A percentile compares a stretch with the other conserved stretches of the same genome.
These are phyloP conservation scores for Xylariomycetidae sp. DNA, from an alignment of 2,329 filamentous ascomycete species.

Conservation along the genomic window DNA sequence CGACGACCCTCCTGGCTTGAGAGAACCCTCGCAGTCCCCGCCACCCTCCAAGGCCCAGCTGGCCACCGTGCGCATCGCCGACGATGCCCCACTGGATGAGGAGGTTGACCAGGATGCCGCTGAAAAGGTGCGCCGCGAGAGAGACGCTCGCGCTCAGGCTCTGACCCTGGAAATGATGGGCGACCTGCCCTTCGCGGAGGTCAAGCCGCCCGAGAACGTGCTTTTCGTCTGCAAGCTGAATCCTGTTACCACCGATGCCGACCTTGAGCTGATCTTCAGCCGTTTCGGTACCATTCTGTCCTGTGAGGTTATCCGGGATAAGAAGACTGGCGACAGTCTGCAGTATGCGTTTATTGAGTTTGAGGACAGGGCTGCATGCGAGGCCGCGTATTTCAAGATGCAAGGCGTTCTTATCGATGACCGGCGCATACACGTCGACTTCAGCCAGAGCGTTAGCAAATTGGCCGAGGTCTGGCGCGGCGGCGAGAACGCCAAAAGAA, in stretches of 20 bases:
- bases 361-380: slow-evolving; percentile 85
- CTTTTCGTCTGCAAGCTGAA: slow-evolving; percentile 98
- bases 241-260: slow-evolving; percentile 89
- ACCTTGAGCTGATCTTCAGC: slow-evolving; percentile 92
- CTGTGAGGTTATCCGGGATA: slow-evolving; percentile 93
- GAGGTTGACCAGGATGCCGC: slow-evolving; percentile 67
- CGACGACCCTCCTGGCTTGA: slow-evolving; percentile 69
- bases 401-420: slow-evolving; percentile 95
- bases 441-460: slow-evolving; percentile 88
- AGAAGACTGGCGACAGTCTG: slow-evolving; percentile 86
- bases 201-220: slow-evolving; percentile 94
- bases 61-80: slow-evolving; percentile 83
- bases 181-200: slow-evolving; percentile 93
- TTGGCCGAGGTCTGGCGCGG: slow-evolving; percentile 85
- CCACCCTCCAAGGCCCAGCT: slow-evolving; percentile 78
- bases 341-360: slow-evolving; percentile 99
- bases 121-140: slow-evolving; percentile 75
- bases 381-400: slow-evolving; percentile 98
- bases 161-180: slow-evolving; percentile 97
- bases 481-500: slow-evolving; percentile 75
- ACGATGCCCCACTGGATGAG: slow-evolving; percentile 76
- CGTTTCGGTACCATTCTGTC: slow-evolving; percentile 93
- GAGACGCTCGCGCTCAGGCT: slow-evolving; percentile 88
- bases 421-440: slow-evolving; percentile 95
- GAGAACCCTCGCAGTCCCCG: slow-evolving; percentile 74